Evolutionary conservation across 2,329 filamentous ascomycete genomes (phyloP), one percentile per base, ranked within the genome.

Genomic region (Trichoderma atrobrunneum): DNA sequence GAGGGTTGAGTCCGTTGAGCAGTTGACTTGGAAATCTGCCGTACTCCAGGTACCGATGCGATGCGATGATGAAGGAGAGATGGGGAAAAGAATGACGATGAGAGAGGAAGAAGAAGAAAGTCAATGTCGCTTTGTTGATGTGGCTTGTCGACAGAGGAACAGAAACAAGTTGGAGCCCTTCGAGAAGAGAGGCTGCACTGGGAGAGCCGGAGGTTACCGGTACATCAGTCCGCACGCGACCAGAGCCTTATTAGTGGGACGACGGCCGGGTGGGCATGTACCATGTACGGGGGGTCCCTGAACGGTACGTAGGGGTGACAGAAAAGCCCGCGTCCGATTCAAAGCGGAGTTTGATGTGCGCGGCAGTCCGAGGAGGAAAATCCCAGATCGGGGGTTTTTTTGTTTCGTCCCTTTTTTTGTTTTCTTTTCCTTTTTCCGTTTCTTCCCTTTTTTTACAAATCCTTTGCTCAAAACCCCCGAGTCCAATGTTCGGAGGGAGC

Each of bases 1-100:
- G 63, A 66, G 28, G 56, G 65, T 16, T n/a, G 51, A 28, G 12
- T 43, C 57, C 32, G 67, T 36, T 28, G 10, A 69, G 54, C 66
- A 34, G 56, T 30, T 3, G 12, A 26, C 36, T 62, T 12, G 5
- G n/a, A 26, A 6, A 26, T 30, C 12, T 51, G 60, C 48, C 48
- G 62, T 71, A 71, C 69, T 66, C 69, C 69, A 66, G 69, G 69
- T 65, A 71, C 61, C 16, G 69, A 10, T 34, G 60, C 30, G 69
- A 36, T 34, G 60, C 24, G 32, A 43, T 30, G 57, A 54, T 30
- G 57, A 54, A 56, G 21, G 34, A n/a, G 11, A 60, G 54, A 48
- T 21, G 48, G 21, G 24, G n/a, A n/a, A 70, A 70, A 56, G 54
- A 16, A 16, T 3, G 36, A 26, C 28, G n/a, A 12, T 6, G 34